Percentiles rank a stretch among this genome's conserved stretches.
These are phyloP conservation scores for Emericellopsis terricola DNA, from an alignment of 495 filamentous ascomycete species.

Conservation along the genomic window DNA sequence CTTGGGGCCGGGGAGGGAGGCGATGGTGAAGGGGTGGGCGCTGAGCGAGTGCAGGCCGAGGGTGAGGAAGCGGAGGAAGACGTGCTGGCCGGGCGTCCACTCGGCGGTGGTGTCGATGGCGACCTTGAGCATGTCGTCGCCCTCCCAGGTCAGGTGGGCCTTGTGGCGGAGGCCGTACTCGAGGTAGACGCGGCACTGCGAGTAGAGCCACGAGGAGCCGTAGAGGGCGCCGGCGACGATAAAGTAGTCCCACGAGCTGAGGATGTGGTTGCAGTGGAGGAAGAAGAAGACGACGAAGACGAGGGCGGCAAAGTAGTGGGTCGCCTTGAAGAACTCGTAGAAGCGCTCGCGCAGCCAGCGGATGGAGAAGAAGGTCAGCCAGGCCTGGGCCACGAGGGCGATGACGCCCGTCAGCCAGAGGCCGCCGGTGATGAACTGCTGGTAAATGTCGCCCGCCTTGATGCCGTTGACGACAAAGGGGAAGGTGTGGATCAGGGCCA, in stretches of 20 bases:
- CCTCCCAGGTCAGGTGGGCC: constrained; percentile 23
- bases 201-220: constrained; percentile 19
- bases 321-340: constrained; percentile 43
- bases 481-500: constrained; percentile 36
- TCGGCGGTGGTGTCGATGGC: constrained; percentile 32
- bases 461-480: constrained; percentile 38
- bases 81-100: constrained; percentile 65
- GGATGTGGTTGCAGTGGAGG: constrained; percentile 36
- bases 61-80: constrained; percentile 58
- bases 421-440: constrained; percentile 22
- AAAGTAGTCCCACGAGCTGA: constrained; percentile 45
- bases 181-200: constrained; percentile 25
- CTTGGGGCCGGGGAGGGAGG: constrained; percentile 31
- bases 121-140: constrained; percentile 24
- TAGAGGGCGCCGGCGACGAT: constrained; percentile 36
- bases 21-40: constrained; percentile 65
- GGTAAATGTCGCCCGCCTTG: constrained; percentile 28
- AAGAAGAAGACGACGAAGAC: constrained; percentile 39
- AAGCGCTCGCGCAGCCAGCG: constrained; percentile 24
- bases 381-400: constrained; percentile 35
- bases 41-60: constrained; percentile 41
- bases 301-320: constrained; percentile 31
- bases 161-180: constrained; percentile 23
- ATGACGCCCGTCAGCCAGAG: constrained; percentile 38
- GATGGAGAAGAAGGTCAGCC: constrained; percentile 26